Conservation (phyloP, 164 flowering plant species). For the Vitis vinifera region ASM3070453v1 NC_081815.1:4377001-4377500, state of each 20-base stretch:
- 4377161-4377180: background rate
- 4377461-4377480: conserved; percentile 42
- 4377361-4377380: background rate
- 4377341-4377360: conserved; percentile 18
- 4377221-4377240: conserved; percentile 66
- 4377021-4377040: no score
- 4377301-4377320: conserved; percentile 67
- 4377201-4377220: conserved; percentile 82
- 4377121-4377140: conserved; percentile 2
- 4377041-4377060: no score
- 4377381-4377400: conserved; percentile 10
- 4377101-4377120: background rate
- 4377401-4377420: conserved; percentile 34
- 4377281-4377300: conserved; percentile 81
- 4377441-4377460: conserved; percentile 21
- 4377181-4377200: conserved; percentile 82
- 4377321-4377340: conserved; percentile 38
- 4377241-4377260: conserved; percentile 54
- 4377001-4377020: no score
- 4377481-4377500: conserved; percentile 77
- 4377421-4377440: conserved; percentile 38
- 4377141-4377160: background rate
- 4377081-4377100: background rate
- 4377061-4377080: no score
- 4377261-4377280: conserved; percentile 72